These are phyloP conservation scores for Ammopiptanthus mongolicus DNA, from an alignment of 306 rosid genomes.

Conservation along the genomic window DNA sequence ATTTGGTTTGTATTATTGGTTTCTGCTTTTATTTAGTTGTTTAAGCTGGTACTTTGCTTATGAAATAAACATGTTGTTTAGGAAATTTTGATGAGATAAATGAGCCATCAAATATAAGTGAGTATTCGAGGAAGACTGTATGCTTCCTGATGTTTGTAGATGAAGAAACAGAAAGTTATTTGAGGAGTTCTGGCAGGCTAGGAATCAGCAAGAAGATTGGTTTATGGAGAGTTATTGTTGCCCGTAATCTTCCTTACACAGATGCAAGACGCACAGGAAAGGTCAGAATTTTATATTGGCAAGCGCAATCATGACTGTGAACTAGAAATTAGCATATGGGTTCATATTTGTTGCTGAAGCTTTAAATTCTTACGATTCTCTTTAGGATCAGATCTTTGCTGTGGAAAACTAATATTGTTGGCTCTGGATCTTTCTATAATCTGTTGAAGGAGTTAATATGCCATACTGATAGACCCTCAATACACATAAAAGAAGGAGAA, in stretches of 20 bases:
- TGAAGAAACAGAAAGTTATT: conserved; percentile 61
- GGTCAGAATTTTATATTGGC: conserved; percentile 45
- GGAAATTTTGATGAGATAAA: conserved; percentile 87
- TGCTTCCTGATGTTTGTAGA: conserved; percentile 92
- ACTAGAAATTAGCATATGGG: conserved; percentile 4
- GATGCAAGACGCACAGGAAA: conserved; percentile 88
- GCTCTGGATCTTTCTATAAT: neutral
- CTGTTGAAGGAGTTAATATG: neutral
- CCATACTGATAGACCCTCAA: neutral
- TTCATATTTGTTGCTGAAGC: neutral
- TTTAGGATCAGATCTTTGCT: neutral
- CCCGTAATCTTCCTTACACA: conserved; percentile 65
- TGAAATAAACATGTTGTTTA: conserved; percentile 28
- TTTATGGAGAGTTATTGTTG: conserved; percentile 72
- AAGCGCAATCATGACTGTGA: neutral
- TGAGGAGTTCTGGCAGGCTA: conserved; percentile 48
- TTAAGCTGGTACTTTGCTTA: conserved; percentile 21
- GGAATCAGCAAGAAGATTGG: conserved; percentile 64
- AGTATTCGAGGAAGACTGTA: conserved; percentile 60
- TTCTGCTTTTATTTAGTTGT: neutral
- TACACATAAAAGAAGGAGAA: neutral
- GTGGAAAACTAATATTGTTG: neutral
- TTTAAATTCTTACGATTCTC: neutral
- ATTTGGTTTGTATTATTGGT: conserved; percentile 53
- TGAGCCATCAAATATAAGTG: conserved; percentile 67